These are phyloP conservation scores for Gryganskiella cystojenkinii DNA, from an alignment of 192 early-diverging fungal species.

Conservation along the genomic window DNA sequence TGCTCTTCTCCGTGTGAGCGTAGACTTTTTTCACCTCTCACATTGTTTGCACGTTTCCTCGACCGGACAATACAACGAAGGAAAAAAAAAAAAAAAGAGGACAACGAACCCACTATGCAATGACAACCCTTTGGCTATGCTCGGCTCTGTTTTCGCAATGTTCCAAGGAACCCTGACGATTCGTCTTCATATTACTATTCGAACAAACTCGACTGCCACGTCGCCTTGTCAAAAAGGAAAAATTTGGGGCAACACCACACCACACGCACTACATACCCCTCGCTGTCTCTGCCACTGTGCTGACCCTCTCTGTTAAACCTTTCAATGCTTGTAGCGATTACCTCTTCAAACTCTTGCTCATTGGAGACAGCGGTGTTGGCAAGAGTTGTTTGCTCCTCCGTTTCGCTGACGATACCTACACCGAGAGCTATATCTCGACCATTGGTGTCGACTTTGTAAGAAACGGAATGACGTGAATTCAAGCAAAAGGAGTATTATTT, in stretches of 20 bases:
- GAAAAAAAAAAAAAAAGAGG: neutral
- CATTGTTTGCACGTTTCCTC: too few species aligned
- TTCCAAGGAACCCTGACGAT: constrained; percentile 14
- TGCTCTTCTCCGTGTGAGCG: too few species aligned
- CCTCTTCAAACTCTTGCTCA: constrained; percentile 98
- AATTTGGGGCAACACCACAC: too few species aligned
- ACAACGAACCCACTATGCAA: neutral
- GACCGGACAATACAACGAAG: neutral
- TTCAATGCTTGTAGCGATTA: constrained; percentile 97
- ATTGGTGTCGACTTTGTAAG: constrained; percentile 99
- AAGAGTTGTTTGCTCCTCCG: constrained; percentile 97
- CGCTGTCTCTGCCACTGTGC: neutral
- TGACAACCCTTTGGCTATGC: neutral
- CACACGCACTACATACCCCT: too few species aligned
- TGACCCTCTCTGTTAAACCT: neutral
- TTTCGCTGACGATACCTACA: constrained; percentile 99
- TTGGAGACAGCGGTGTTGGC: constrained; percentile 98
- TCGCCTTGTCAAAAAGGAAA: too few species aligned
- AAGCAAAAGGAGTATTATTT: too few species aligned
- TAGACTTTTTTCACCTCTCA: too few species aligned
- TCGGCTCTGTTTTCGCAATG: neutral
- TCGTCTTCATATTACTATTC: neutral
- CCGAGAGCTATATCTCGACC: constrained; percentile 98
- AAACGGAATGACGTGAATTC: too few species aligned
- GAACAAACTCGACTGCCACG: too few species aligned